These are phyloP conservation scores for Galerina marginata DNA, from an alignment of 768 basidiomycete species.

Conservation along the genomic window DNA sequence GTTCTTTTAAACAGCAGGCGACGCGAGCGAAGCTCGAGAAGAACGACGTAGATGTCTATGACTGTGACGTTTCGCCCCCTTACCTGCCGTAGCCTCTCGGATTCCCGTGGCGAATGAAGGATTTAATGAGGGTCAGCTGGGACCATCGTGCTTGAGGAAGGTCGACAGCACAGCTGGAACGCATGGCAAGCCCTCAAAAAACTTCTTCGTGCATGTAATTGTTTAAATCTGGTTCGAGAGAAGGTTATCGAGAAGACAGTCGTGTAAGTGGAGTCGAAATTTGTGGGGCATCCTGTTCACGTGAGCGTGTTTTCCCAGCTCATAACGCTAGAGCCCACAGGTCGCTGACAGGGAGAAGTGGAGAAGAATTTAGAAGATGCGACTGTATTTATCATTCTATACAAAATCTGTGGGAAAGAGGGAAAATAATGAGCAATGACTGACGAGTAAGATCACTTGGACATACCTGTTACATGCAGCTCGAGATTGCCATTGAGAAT, in stretches of 20 bases:
- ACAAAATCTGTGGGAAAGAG: constrained; percentile 18
- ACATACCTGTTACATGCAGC: no score
- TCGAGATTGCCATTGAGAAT: no score
- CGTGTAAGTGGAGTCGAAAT: constrained; percentile 9
- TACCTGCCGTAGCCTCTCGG: background rate
- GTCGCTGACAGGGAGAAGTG: background rate
- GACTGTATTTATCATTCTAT: constrained; percentile 2
- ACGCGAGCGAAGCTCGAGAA: background rate
- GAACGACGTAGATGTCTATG: background rate
- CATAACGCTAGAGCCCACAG: background rate
- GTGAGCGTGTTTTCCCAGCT: constrained; percentile 15
- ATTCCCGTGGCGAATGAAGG: background rate
- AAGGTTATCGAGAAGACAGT: constrained; percentile 11
- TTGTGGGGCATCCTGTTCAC: constrained; percentile 13
- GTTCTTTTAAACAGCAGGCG: constrained; percentile 12
- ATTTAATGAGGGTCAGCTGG: constrained; percentile 9
- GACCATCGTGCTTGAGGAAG: constrained; percentile 2
- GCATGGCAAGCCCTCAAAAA: constrained; percentile 4
- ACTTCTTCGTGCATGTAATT: constrained; percentile 10
- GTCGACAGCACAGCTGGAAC: background rate
- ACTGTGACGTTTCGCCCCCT: background rate
- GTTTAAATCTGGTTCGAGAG: constrained; percentile 9
- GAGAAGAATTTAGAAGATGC: background rate
- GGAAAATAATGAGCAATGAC: no score
- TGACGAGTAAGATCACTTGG: no score